Conservation (phyloP, 1,284 basidiomycete genomes). For the Ceratobasidium sp. region DNA sequence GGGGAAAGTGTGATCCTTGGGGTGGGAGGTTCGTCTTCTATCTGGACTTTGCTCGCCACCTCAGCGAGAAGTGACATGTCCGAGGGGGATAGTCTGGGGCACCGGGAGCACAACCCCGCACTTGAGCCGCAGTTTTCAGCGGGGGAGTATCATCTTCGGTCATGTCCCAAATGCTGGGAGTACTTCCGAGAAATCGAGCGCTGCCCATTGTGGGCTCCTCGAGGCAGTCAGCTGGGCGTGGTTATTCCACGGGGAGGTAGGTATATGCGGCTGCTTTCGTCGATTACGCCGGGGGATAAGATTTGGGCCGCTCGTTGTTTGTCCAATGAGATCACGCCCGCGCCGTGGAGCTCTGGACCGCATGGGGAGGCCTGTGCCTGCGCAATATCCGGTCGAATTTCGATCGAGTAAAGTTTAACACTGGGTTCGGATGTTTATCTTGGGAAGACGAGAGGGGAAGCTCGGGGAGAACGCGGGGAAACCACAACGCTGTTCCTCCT, state of each 20-base stretch:
- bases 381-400: conserved; percentile 11
- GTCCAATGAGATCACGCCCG: neutral
- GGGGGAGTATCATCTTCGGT: conserved; percentile 7
- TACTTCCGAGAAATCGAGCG: conserved; percentile 9
- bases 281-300: neutral
- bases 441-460: conserved; percentile 19
- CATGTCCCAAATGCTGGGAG: conserved; percentile 4
- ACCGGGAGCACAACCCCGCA: conserved; percentile 21
- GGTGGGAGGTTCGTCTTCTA: neutral
- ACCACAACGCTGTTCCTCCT: conserved; percentile 28
- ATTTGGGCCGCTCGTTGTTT: neutral
- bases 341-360: conserved; percentile 13
- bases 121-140: conserved; percentile 19
- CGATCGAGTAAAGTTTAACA: conserved; percentile 39
- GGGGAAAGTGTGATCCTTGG: neutral
- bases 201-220: conserved; percentile 15
- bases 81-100: conserved; percentile 19
- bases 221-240: conserved; percentile 27
- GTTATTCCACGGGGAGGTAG: conserved; percentile 4
- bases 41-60: conserved; percentile 2
- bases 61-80: conserved; percentile 7
- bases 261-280: neutral
- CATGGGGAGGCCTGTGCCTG: conserved; percentile 8
- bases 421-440: neutral
- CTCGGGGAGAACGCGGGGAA: conserved; percentile 42